A percentile compares a stretch with the other conserved stretches of the same genome.
These are phyloP conservation scores for Suillus americanus DNA, from an alignment of 768 basidiomycete species.

Conservation along the genomic window DNA sequence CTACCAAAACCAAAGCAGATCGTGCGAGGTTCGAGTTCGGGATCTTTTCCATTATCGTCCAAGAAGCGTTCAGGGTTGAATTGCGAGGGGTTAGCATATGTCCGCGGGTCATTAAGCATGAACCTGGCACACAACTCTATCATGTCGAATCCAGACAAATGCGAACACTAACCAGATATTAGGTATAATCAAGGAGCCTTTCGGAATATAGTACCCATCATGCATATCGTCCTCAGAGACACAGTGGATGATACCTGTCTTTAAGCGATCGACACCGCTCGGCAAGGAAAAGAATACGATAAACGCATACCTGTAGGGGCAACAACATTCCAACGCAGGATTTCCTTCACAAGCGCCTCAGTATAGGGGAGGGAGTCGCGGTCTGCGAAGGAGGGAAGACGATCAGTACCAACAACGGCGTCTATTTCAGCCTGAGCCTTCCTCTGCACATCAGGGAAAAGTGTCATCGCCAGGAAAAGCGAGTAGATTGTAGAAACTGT, in stretches of 20 bases:
- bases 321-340: constrained; percentile 43
- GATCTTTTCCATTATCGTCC: constrained; percentile 30
- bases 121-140: constrained; percentile 15
- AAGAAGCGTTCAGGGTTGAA: constrained; percentile 67
- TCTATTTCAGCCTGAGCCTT: constrained; percentile 68
- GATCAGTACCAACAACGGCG: constrained; percentile 53
- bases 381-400: constrained; percentile 61
- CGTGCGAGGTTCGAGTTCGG: constrained; percentile 58
- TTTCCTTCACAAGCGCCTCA: constrained; percentile 61
- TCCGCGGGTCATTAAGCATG: constrained; percentile 33
- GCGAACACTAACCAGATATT: constrained; percentile 18
- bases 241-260: constrained; percentile 42
- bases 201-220: constrained; percentile 60
- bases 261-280: constrained; percentile 6
- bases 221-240: constrained; percentile 59
- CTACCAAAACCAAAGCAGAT: constrained; percentile 73
- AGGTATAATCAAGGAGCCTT: constrained; percentile 32
- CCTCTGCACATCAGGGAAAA: constrained; percentile 53
- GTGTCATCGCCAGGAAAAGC: constrained; percentile 61
- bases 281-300: constrained; percentile 44
- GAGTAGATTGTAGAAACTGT: constrained; percentile 62
- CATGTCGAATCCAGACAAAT: constrained; percentile 13
- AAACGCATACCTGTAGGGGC: constrained; percentile 42
- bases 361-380: constrained; percentile 58
- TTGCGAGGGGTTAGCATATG: constrained; percentile 50